These are phyloP conservation scores for Apiospora koreana DNA, from an alignment of 2,329 filamentous ascomycete genomes.

Conservation along the genomic window DNA sequence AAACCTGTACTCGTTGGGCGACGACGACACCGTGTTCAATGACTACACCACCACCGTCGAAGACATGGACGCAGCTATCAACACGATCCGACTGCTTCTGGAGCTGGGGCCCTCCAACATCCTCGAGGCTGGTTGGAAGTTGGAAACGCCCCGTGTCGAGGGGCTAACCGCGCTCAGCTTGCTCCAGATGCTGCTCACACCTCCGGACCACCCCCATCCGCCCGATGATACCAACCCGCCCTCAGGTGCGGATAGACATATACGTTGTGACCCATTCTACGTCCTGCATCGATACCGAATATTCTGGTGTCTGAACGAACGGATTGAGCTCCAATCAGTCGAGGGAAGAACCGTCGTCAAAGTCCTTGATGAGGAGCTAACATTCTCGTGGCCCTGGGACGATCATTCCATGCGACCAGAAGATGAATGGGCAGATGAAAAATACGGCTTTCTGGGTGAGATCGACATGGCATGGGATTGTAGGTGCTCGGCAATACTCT, in stretches of 20 bases:
- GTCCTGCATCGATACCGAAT: background rate
- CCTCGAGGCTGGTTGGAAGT: background rate
- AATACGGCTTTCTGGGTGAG: background rate
- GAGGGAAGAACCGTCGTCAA: background rate
- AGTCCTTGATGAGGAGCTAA: background rate
- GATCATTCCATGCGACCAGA: background rate
- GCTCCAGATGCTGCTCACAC: background rate
- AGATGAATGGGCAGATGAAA: background rate
- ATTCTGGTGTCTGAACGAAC: background rate
- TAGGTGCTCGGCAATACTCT: background rate
- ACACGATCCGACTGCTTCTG: background rate
- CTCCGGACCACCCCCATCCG: background rate
- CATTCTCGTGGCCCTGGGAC: background rate
- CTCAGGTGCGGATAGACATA: no score
- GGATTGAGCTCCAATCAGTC: background rate
- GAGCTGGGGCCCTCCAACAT: background rate
- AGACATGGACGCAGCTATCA: background rate
- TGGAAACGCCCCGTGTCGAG: background rate
- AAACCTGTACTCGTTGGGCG: background rate
- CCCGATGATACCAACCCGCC: background rate
- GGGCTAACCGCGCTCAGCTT: background rate
- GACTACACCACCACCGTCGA: background rate
- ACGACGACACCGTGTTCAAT: background rate
- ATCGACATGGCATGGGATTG: background rate
- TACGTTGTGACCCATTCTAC: background rate